phyloP scores from a whole-genome alignment of 2,329 filamentous ascomycete species.

The Trichocomaceae sp. region DNA sequence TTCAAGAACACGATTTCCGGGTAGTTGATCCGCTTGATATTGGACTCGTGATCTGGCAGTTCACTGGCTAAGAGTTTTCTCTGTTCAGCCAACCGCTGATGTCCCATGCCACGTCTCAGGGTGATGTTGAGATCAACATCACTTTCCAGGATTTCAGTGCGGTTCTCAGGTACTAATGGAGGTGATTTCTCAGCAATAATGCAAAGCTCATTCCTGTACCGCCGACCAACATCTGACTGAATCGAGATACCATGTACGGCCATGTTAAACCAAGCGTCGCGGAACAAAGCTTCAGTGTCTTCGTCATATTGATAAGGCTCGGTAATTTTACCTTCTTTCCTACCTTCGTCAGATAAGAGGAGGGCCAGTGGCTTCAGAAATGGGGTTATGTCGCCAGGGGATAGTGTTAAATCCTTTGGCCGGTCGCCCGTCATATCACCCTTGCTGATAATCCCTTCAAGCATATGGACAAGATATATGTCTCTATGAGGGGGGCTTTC shows the following conservation, averaged over 20 bases:
- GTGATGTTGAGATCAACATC: slow-evolving; percentile 96
- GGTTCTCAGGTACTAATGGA: slow-evolving; percentile 79
- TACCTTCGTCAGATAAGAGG: slow-evolving; percentile 56
- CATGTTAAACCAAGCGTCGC: slow-evolving; percentile 98
- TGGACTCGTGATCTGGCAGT: slow-evolving; percentile 67
- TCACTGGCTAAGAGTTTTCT: slow-evolving; percentile 70
- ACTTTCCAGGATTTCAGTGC: slow-evolving; percentile 84
- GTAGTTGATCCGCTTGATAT: slow-evolving; percentile 78
- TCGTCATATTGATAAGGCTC: slow-evolving; percentile 48
- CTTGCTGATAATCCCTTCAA: slow-evolving; percentile 83
- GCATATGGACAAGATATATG: slow-evolving; percentile 73
- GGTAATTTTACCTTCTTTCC: slow-evolving; percentile 19
- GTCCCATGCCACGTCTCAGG: slow-evolving; percentile 74
- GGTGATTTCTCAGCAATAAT: slow-evolving; percentile 81
- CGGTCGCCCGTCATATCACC: slow-evolving; percentile 75
- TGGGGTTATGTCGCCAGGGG: slow-evolving; percentile 79
- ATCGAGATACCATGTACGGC: slow-evolving; percentile 85
- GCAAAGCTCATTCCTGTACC: slow-evolving; percentile 68
- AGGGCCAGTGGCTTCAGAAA: slow-evolving; percentile 81
- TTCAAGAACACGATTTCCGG: slow-evolving; percentile 89
- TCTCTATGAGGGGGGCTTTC: slow-evolving; percentile 69
- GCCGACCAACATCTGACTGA: slow-evolving; percentile 64
- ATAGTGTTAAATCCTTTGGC: slow-evolving; percentile 71
- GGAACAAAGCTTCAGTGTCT: slow-evolving; percentile 64
- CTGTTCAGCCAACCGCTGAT: slow-evolving; percentile 64